Conservation (phyloP, 805 yeast genomes). For the Danielia reshetovae region DNA sequence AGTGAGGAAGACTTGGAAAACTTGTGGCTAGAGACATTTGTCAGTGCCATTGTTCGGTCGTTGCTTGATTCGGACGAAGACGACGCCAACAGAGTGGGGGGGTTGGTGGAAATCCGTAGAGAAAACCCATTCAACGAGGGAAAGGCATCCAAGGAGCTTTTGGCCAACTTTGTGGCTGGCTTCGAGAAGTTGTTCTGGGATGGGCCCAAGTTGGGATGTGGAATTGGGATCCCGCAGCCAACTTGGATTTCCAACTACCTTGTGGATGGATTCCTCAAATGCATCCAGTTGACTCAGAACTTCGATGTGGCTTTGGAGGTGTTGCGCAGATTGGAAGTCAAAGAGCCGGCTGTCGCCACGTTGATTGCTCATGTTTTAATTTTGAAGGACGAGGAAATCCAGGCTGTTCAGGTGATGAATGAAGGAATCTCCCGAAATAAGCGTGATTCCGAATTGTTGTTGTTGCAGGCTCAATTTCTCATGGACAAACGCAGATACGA, state of each 20-base stretch:
- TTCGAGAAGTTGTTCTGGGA: slow-evolving; percentile 63
- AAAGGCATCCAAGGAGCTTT: slow-evolving; percentile 39
- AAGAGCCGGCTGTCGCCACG: slow-evolving; percentile 56
- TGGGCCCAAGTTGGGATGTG: slow-evolving; percentile 65
- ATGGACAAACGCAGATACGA: slow-evolving; percentile 48
- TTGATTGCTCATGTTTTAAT: slow-evolving; percentile 52
- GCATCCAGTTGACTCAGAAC: slow-evolving; percentile 60
- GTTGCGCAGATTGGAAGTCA: slow-evolving; percentile 46
- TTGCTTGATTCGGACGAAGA: slow-evolving; percentile 68
- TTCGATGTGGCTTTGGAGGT: slow-evolving; percentile 60
- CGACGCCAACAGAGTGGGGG: slow-evolving; percentile 47
- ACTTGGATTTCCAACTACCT: slow-evolving; percentile 61
- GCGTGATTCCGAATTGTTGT: slow-evolving; percentile 52
- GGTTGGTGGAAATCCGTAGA: slow-evolving; percentile 80
- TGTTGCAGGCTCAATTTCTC: slow-evolving; percentile 58
- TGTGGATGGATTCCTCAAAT: slow-evolving; percentile 68
- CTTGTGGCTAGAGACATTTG: slow-evolving; percentile 50
- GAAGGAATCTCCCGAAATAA: slow-evolving; percentile 48
- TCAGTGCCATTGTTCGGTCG: slow-evolving; percentile 71
- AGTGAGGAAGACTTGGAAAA: slow-evolving; percentile 51
- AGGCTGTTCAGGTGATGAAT: slow-evolving; percentile 50
- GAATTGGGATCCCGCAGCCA: slow-evolving; percentile 66
- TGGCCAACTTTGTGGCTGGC: slow-evolving; percentile 51
- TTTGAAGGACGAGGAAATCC: slow-evolving; percentile 54
- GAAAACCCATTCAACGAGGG: slow-evolving; percentile 65